These are phyloP conservation scores for Penicillium dipodomyicola DNA, from an alignment of 495 filamentous ascomycete genomes.

Conservation along the genomic window DNA sequence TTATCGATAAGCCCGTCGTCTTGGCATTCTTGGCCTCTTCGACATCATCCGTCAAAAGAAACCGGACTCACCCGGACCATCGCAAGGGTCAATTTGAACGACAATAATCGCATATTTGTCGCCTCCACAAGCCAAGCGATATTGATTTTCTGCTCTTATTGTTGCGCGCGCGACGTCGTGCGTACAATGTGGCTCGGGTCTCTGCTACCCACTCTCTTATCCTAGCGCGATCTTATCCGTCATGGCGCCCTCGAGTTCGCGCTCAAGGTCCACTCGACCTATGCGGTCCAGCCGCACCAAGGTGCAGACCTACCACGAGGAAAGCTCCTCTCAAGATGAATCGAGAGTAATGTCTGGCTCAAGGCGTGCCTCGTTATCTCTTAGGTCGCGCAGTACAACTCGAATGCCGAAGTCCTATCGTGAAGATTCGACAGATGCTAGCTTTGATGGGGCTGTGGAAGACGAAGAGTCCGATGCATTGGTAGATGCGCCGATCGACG, in stretches of 20 bases:
- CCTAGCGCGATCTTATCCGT: conserved; percentile 14
- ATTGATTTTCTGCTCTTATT: background rate
- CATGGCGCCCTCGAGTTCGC: conserved; percentile 32
- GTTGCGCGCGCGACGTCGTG: background rate
- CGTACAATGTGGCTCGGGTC: conserved; percentile 5
- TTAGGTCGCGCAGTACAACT: conserved; percentile 37
- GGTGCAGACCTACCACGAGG: conserved; percentile 44
- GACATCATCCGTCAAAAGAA: conserved; percentile 8
- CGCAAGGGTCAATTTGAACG: conserved; percentile 1
- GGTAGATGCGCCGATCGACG: conserved; percentile 6
- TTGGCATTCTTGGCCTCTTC: conserved; percentile 7
- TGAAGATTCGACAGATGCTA: conserved; percentile 44
- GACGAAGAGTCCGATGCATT: conserved; percentile 17
- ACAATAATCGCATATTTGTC: background rate
- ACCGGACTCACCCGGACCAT: conserved; percentile 1
- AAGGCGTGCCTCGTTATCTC: conserved; percentile 26
- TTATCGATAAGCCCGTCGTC: conserved; percentile 28
- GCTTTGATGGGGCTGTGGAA: conserved; percentile 16
- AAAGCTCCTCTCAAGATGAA: conserved; percentile 34
- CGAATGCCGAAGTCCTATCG: conserved; percentile 41
- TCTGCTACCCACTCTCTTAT: conserved; percentile 8
- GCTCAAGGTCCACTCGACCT: conserved; percentile 30
- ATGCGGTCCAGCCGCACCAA: conserved; percentile 40
- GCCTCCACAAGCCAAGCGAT: background rate
- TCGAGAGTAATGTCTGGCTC: conserved; percentile 8